A percentile compares a stretch with the other conserved stretches of the same genome.
Evolutionary conservation across 2,329 filamentous ascomycete species (phyloP).

Genomic region (Phaeoacremonium minimum): DNA sequence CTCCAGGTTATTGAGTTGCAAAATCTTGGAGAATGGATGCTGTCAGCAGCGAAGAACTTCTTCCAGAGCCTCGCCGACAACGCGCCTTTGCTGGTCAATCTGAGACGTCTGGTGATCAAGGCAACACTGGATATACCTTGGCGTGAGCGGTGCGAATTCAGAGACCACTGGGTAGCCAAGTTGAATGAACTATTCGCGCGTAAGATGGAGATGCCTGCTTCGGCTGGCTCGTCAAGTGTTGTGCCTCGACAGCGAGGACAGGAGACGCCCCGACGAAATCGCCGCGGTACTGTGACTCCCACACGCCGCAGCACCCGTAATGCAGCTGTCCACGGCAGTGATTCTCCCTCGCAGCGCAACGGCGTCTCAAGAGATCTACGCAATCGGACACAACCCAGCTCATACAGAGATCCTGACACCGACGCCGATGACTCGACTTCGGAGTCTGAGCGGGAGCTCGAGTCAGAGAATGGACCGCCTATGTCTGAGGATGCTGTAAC

Average conservation of each 20-base stretch:
- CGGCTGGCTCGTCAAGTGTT: conserved; percentile 1
- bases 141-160: conserved; percentile 76
- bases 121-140: conserved; percentile 77
- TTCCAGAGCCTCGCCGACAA: conserved; percentile 74
- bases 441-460: conserved; percentile 8
- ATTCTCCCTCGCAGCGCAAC: not conserved
- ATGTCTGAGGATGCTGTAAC: conserved; percentile 6
- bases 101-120: conserved; percentile 69
- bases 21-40: conserved; percentile 71
- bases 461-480: conserved; percentile 3
- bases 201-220: conserved; percentile 11
- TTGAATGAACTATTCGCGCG: conserved; percentile 65
- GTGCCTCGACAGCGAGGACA: not conserved
- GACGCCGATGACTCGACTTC: conserved; percentile 7
- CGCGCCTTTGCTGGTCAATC: conserved; percentile 58
- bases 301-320: conserved; percentile 22
- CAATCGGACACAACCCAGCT: conserved; percentile 5
- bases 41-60: conserved; percentile 68
- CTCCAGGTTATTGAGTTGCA: conserved; percentile 70
- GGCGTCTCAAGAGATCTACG: conserved; percentile 7
- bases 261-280: not conserved
- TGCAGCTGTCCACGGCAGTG: conserved; percentile 13
- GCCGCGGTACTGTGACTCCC: not conserved
- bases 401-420: conserved; percentile 8
- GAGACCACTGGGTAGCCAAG: conserved; percentile 71